These are phyloP conservation scores for Sugiyamaella lignohabitans DNA, from an alignment of 805 yeast genomes.

Conservation along the genomic window DNA sequence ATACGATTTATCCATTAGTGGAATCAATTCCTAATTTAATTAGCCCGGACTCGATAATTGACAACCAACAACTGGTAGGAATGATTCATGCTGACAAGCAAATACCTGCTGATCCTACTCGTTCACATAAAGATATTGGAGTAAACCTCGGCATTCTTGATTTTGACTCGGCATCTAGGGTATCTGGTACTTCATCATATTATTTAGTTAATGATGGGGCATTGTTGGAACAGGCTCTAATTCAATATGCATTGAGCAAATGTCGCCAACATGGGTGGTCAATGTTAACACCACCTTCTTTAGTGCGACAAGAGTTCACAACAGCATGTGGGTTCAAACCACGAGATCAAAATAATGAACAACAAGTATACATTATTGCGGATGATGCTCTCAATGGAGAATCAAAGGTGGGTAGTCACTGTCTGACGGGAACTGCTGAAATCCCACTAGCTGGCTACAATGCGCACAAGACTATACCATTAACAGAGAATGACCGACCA, in stretches of 20 bases:
- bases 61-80: slow-evolving; percentile 20
- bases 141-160: slow-evolving; percentile 61
- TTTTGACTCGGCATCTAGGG: slow-evolving; percentile 60
- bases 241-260: slow-evolving; percentile 63
- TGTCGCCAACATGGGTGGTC: slow-evolving; percentile 64
- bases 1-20: slow-evolving; percentile 14
- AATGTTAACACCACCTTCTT: slow-evolving; percentile 75
- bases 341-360: slow-evolving; percentile 77
- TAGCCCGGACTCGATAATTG: slow-evolving; percentile 10
- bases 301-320: slow-evolving; percentile 70
- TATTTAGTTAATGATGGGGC: slow-evolving; percentile 83
- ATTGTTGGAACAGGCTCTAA: slow-evolving; percentile 77
- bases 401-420: slow-evolving; percentile 27
- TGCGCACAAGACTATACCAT: slow-evolving; percentile 43
- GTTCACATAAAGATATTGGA: slow-evolving; percentile 65
- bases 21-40: slow-evolving; percentile 32
- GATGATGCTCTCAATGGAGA: slow-evolving; percentile 32
- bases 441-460: slow-evolving; percentile 83
- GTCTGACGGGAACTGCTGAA: slow-evolving; percentile 92
- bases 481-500: slow-evolving; percentile 27
- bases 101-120: slow-evolving; percentile 4
- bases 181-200: slow-evolving; percentile 72
- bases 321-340: slow-evolving; percentile 94
- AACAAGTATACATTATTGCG: slow-evolving; percentile 69
- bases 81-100: slow-evolving; percentile 18